Evolutionary conservation across 177 flowering plant genomes (phyloP).

Genomic region (Telopea speciosissima): DNA sequence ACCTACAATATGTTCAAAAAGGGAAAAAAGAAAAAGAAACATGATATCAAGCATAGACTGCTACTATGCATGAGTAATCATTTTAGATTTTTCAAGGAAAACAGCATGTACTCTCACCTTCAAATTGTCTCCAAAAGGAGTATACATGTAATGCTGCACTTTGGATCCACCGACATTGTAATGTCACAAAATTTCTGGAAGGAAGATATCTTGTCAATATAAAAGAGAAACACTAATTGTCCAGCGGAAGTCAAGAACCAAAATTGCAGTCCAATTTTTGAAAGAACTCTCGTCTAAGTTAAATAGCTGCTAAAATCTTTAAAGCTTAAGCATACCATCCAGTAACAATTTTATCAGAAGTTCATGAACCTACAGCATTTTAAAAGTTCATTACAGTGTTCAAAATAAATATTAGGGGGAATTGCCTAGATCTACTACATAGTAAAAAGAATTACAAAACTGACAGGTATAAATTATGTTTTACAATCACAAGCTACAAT

Average conservation of each 20-base stretch:
- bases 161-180: conserved; percentile 23
- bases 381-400: not conserved
- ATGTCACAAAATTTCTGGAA: conserved; percentile 33
- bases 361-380: not conserved
- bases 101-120: conserved; percentile 27
- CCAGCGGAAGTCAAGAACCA: not conserved
- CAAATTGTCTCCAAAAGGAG: conserved; percentile 3
- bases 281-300: not conserved
- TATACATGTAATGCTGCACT: conserved; percentile 15
- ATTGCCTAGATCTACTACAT: no score
- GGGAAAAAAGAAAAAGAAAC: not conserved
- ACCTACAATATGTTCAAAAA: no score
- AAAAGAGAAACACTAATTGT: conserved; percentile 1
- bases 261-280: not conserved
- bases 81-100: not conserved
- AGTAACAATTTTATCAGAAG: not conserved
- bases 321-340: not conserved
- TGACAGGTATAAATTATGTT: no score
- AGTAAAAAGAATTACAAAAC: no score
- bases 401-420: no score
- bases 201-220: conserved; percentile 6
- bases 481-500: no score
- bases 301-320: not conserved
- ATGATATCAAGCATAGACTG: not conserved
- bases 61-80: not conserved